A percentile compares a stretch with the other conserved stretches of the same genome.
phyloP scores from a whole-genome alignment of 805 yeast genomes.

The Candida gorgasii region DNA sequence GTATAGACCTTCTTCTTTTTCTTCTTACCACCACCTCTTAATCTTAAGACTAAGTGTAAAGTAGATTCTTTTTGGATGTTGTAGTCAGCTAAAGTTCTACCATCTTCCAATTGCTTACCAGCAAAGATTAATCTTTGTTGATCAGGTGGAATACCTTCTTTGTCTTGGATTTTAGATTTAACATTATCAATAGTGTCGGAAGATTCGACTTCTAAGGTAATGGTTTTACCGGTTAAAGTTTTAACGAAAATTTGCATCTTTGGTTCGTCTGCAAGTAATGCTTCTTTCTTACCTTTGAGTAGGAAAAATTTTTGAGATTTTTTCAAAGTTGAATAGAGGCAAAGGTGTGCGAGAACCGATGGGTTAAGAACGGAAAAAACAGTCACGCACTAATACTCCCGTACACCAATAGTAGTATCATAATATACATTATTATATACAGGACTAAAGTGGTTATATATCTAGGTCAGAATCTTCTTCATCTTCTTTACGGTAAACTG shows the following conservation, averaged over 20 bases:
- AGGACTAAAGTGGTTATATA: slow-evolving; percentile 6
- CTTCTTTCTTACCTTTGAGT: slow-evolving; percentile 48
- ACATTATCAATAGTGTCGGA: slow-evolving; percentile 98
- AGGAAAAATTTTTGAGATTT: slow-evolving; percentile 1
- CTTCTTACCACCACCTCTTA: slow-evolving; percentile 98
- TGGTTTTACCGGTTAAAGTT: slow-evolving; percentile 99
- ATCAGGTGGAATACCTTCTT: slow-evolving; percentile 99
- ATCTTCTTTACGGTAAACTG: neutral
- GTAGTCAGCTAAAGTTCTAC: slow-evolving; percentile 98
- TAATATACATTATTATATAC: neutral
- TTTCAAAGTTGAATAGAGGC: neutral
- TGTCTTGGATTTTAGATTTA: slow-evolving; percentile 98
- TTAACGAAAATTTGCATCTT: slow-evolving; percentile 96
- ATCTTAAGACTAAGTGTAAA: slow-evolving; percentile 91
- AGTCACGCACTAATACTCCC: no score
- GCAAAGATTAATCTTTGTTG: slow-evolving; percentile 99
- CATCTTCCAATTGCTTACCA: slow-evolving; percentile 99
- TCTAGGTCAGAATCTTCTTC: slow-evolving; percentile 19
- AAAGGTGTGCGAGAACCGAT: slow-evolving; percentile 1
- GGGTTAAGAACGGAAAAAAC: neutral
- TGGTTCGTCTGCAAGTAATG: slow-evolving; percentile 35
- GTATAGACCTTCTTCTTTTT: slow-evolving; percentile 99
- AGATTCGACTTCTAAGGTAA: slow-evolving; percentile 98
- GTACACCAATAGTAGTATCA: no score
- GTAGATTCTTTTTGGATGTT: slow-evolving; percentile 99